These are phyloP conservation scores for Ascocoryne sarcoides DNA, from an alignment of 2,329 filamentous ascomycete genomes.

Conservation along the genomic window DNA sequence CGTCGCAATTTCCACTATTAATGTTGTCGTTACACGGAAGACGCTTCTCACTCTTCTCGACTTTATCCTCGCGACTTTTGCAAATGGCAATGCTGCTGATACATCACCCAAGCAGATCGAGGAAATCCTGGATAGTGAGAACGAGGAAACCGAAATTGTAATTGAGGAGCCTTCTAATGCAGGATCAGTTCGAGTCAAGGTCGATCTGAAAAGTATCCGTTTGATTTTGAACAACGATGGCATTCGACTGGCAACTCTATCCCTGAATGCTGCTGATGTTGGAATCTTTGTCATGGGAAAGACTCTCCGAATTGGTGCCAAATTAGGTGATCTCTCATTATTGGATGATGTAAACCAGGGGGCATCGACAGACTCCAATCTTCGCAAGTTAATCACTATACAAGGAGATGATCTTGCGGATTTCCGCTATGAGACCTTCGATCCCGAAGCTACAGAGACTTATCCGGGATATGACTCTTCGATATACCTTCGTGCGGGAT, in stretches of 20 bases:
- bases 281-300: slow-evolving; percentile 80
- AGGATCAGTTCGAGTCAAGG: slow-evolving; percentile 72
- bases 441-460: slow-evolving; percentile 54
- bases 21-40: slow-evolving; percentile 85
- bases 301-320: slow-evolving; percentile 79
- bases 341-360: slow-evolving; percentile 92
- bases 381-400: slow-evolving; percentile 85
- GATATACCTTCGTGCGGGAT: slow-evolving; percentile 82
- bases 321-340: slow-evolving; percentile 77
- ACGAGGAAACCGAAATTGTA: slow-evolving; percentile 26
- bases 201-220: slow-evolving; percentile 86
- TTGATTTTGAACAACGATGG: slow-evolving; percentile 97
- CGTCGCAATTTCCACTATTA: slow-evolving; percentile 88
- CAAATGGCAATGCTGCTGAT: slow-evolving; percentile 45
- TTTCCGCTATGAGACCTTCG: slow-evolving; percentile 95
- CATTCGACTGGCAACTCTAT: slow-evolving; percentile 84
- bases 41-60: slow-evolving; percentile 88
- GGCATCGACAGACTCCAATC: slow-evolving; percentile 67
- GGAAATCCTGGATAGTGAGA: slow-evolving; percentile 30
- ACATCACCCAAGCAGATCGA: slow-evolving; percentile 24
- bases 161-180: slow-evolving; percentile 14
- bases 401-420: slow-evolving; percentile 93
- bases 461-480: slow-evolving; percentile 96
- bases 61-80: slow-evolving; percentile 89
- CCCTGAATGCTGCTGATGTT: slow-evolving; percentile 85